A percentile compares a stretch with the other conserved stretches of the same genome.
Conservation (phyloP, 352 stramenopile genomes). For the Phytopythium boreale region DNA sequence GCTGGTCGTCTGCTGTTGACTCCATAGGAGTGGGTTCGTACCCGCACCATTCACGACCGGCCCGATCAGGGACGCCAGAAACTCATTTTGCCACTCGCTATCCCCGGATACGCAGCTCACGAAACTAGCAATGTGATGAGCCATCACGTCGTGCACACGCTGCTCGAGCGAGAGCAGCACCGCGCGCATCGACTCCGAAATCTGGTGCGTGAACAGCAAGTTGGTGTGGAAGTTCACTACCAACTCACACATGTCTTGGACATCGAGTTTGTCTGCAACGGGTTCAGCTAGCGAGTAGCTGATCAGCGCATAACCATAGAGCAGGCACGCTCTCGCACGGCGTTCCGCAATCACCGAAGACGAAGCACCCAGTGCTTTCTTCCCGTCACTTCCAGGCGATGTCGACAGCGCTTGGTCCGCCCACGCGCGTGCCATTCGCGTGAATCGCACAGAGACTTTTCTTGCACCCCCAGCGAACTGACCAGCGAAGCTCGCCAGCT, state of each 20-base stretch:
- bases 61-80: neutral
- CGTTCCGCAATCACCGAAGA: constrained; percentile 15
- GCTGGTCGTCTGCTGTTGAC: neutral
- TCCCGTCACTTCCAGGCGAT: neutral
- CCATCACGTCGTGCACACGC: constrained; percentile 35
- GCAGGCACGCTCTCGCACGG: constrained; percentile 34
- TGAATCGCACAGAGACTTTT: constrained; percentile 17
- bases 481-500: constrained; percentile 23
- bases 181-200: neutral
- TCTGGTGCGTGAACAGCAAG: neutral
- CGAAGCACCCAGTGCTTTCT: constrained; percentile 11
- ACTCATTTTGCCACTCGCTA: neutral
- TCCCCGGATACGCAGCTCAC: neutral
- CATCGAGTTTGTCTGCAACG: neutral
- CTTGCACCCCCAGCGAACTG: constrained; percentile 23
- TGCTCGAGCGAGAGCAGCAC: constrained; percentile 3
- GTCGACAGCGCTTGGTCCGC: constrained; percentile 8
- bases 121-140: constrained; percentile 13
- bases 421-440: constrained; percentile 24
- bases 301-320: constrained; percentile 43
- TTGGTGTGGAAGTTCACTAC: constrained; percentile 42
- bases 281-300: constrained; percentile 19
- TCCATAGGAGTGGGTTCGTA: neutral
- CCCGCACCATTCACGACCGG: constrained; percentile 7
- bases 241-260: constrained; percentile 37